Conservation (phyloP, 495 filamentous ascomycete genomes). For the Neurospora hispaniola region DNA sequence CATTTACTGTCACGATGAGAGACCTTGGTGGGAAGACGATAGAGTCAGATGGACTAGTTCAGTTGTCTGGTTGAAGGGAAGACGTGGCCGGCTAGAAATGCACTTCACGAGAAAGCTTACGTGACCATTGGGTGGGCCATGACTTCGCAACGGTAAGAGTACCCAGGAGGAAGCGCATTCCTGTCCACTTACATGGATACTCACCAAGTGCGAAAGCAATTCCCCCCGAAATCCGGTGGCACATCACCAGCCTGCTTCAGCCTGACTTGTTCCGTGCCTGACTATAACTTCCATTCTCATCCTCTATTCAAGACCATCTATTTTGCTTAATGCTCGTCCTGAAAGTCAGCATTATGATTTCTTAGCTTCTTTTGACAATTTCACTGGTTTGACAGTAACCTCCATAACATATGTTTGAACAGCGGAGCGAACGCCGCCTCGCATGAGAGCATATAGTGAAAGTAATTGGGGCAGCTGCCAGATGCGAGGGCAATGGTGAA, state of each 20-base stretch:
- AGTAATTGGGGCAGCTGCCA: not conserved
- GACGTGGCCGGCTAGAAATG: not conserved
- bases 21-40: not conserved
- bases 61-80: not conserved
- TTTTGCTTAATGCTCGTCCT: not conserved
- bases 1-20: not conserved
- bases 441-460: not conserved
- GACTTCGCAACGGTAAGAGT: not conserved
- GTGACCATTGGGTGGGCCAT: not conserved
- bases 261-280: not conserved
- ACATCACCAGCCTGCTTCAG: not conserved
- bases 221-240: not conserved
- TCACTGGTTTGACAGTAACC: not conserved
- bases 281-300: not conserved
- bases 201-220: not conserved
- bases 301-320: not conserved
- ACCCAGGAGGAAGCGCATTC: not conserved
- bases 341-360: not conserved
- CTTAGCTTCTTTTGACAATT: not conserved
- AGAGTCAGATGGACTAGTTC: not conserved
- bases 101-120: not conserved
- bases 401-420: not conserved
- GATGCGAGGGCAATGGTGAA: not conserved
- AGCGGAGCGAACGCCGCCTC: not conserved
- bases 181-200: not conserved